Percentiles rank a stretch among this genome's conserved stretches.
phyloP scores from a whole-genome alignment of 139 green algal genomes.

The Tetraselmis striata region DNA sequence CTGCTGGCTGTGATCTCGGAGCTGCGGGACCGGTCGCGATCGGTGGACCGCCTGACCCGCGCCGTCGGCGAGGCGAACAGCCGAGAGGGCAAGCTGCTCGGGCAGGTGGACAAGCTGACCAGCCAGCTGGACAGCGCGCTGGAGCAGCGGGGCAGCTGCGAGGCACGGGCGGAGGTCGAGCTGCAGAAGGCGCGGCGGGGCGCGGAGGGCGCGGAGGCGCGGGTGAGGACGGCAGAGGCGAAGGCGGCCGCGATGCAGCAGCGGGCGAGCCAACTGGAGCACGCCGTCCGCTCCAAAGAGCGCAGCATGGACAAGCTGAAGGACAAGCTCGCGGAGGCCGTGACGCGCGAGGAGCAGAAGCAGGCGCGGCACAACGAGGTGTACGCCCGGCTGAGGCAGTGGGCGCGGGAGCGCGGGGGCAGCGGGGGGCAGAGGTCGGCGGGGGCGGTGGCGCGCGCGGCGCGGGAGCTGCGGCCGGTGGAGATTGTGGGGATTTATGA shows the following conservation, averaged over 20 bases:
- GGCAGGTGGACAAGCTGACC: not conserved
- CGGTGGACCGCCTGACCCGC: not conserved
- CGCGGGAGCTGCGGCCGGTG: constrained; percentile 57
- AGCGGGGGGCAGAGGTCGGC: constrained; percentile 8
- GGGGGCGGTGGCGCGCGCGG: constrained; percentile 48
- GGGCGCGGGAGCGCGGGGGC: not conserved
- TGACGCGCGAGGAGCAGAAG: constrained; percentile 44
- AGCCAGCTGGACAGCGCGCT: not conserved
- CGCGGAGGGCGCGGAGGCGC: not conserved
- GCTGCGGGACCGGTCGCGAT: not conserved
- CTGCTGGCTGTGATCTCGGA: not conserved
- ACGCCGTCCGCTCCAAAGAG: constrained; percentile 31
- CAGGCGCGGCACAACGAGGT: constrained; percentile 45
- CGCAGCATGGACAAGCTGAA: constrained; percentile 34
- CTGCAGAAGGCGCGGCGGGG: not conserved
- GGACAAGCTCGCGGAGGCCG: constrained; percentile 33
- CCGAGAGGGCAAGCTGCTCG: not conserved
- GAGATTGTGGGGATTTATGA: constrained; percentile 73
- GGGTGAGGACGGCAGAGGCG: not conserved
- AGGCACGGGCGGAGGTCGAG: not conserved
- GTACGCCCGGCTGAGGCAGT: constrained; percentile 27
- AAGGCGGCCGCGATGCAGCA: not conserved
- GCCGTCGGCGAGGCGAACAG: not conserved
- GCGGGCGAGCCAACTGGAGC: constrained; percentile 12
- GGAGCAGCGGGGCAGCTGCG: not conserved